Evolutionary conservation across 139 green algal species (phyloP).

Genomic region (Picochlorum sp.): DNA sequence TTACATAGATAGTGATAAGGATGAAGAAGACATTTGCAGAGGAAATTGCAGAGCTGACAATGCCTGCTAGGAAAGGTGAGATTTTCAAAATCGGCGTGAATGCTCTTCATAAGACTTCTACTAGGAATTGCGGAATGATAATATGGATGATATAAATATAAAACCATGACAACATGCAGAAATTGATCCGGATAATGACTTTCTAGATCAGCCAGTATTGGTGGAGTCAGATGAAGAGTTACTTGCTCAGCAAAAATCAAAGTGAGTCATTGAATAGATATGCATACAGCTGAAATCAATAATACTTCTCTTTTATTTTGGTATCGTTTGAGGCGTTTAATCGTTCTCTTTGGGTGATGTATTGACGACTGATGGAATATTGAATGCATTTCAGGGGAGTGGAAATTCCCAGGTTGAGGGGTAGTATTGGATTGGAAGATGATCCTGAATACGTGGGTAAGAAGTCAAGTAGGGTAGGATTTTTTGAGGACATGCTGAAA

Average conservation of each 20-base stretch:
- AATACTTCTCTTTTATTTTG: too few relatives aligned
- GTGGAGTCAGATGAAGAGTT: constrained; percentile 27
- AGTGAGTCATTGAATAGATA: too few relatives aligned
- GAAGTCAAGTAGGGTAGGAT: too few relatives aligned
- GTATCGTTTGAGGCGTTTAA: not conserved
- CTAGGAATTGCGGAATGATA: too few relatives aligned
- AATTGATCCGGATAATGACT: constrained; percentile 17
- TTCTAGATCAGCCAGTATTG: constrained; percentile 11
- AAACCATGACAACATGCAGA: too few relatives aligned
- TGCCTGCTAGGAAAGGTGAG: constrained; percentile 12
- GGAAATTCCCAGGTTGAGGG: too few relatives aligned
- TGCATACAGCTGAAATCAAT: too few relatives aligned
- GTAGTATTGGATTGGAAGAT: not conserved
- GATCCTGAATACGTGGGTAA: not conserved
- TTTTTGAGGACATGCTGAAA: too few relatives aligned
- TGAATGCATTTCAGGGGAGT: not conserved
- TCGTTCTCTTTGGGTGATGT: not conserved
- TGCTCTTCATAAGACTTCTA: too few relatives aligned
- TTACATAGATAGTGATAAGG: not conserved
- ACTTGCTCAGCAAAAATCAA: not conserved
- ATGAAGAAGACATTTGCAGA: constrained; percentile 22
- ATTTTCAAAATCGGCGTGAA: too few relatives aligned
- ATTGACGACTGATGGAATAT: not conserved
- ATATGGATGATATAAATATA: too few relatives aligned
- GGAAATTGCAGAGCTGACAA: constrained; percentile 25